Evolutionary conservation across 225 moss, liverwort and hornwort species (phyloP).

Genomic region (Bryoerythrophyllum caledonicum): DNA sequence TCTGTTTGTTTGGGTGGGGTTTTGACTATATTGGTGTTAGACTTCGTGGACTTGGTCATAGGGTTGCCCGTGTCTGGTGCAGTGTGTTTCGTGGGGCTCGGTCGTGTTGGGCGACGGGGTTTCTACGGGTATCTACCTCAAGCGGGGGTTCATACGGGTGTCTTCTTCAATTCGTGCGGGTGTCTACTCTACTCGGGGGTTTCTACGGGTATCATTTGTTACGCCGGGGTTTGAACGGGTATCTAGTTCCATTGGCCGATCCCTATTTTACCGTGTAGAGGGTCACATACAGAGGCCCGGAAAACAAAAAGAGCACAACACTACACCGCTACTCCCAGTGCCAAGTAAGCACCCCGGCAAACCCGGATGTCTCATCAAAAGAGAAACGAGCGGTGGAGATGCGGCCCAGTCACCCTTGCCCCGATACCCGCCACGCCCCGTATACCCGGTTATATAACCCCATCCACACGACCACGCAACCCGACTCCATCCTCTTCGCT

Average conservation of each 20-base stretch:
- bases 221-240: too few species aligned
- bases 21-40: not conserved
- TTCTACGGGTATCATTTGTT: too few species aligned
- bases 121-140: not conserved
- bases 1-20: not conserved
- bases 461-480: not conserved
- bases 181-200: too few species aligned
- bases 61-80: not conserved
- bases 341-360: not conserved
- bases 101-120: not conserved
- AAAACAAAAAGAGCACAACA: not conserved
- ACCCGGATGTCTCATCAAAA: not conserved
- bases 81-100: not conserved
- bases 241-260: too few species aligned
- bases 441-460: not conserved
- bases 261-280: too few species aligned
- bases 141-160: too few species aligned
- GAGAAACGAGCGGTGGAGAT: not conserved
- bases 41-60: slow-evolving; percentile 9
- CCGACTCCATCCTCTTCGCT: not conserved
- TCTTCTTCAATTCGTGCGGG: too few species aligned
- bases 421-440: rapidly evolving
- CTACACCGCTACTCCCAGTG: not conserved
- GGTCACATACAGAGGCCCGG: too few species aligned
- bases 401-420: not conserved